Percentiles rank a stretch among this genome's conserved stretches.
Evolutionary conservation across 495 filamentous ascomycete genomes (phyloP).

Genomic region (Articulospora tetracladia): DNA sequence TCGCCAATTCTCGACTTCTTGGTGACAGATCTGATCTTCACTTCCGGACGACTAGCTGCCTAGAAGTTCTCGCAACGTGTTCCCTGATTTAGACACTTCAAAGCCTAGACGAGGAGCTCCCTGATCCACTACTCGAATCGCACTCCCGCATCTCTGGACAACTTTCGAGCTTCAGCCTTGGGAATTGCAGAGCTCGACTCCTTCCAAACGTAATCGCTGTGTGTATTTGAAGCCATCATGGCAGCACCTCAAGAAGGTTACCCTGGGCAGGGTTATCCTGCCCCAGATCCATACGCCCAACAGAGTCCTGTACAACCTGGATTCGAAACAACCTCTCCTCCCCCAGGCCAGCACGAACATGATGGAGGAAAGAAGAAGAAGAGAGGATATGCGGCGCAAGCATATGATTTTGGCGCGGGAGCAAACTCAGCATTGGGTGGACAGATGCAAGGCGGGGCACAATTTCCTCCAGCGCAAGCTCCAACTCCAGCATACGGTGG

Average conservation of each 20-base stretch:
- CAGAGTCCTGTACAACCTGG: constrained; percentile 33
- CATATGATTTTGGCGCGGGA: constrained; percentile 88
- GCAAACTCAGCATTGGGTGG: constrained; percentile 73
- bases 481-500: constrained; percentile 27
- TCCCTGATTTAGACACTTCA: constrained; percentile 13
- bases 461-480: constrained; percentile 21
- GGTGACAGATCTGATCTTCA: constrained; percentile 11
- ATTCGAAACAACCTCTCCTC: constrained; percentile 35
- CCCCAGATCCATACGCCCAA: constrained; percentile 36
- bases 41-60: constrained; percentile 4
- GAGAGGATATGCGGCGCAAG: constrained; percentile 87
- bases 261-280: constrained; percentile 63
- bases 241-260: constrained; percentile 54
- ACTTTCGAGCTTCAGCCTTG: no score
- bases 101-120: constrained; percentile 10
- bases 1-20: not conserved
- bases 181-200: not conserved
- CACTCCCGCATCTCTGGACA: not conserved
- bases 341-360: constrained; percentile 36
- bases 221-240: constrained; percentile 30
- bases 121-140: not conserved
- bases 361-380: constrained; percentile 73
- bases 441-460: constrained; percentile 47
- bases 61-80: constrained; percentile 24
- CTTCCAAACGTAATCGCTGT: not conserved